Evolutionary conservation across 345 rosid species (phyloP), one percentile per base, ranked within the genome.

Genomic region (Laguncularia racemosa): DNA sequence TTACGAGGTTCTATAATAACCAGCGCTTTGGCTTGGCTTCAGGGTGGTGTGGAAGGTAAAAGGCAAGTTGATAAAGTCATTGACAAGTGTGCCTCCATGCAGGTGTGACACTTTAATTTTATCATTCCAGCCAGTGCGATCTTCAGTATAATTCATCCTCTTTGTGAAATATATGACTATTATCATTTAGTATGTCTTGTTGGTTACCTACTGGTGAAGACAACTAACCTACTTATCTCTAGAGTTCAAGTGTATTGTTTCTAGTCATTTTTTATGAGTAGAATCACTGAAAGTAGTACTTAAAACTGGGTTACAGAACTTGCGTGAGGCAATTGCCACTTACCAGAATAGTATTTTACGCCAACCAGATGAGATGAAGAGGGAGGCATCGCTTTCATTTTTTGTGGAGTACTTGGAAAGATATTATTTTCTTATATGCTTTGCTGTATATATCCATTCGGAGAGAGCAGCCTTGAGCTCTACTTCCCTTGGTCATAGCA

Each of bases 41-140:
- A 93, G 99, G 97, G 99, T 65, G 99, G 99, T 64, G 96, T 89
- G 49, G 99, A 93, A 76, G 97, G 97, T 58, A 93, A 93, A 83
- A 78, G 86, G 64, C 95, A 86, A 75, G 97, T 93, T 45, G 99
- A 93, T 69, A 86, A 85, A 75, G 97, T 93, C 72, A 93, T 93
- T 64, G 99, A 93, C 78, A 89, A 86, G 78, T 93, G 99, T 73
- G 78, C 99, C 56, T 81, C 96, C 68, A 93, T 93, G 99, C 99
- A 93, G 96, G 99, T 93, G 75, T 63, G 52, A 47, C 28, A 2
- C 28, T 2, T 6, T 23, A 23, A 23, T 23, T 23, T 7, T 33
- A 33, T 33, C 40, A 33, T 33, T 28, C 14, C 26, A 51, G 28
- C 54, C 26, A 51, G 26, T 51, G 14, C 3, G 15, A 21, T 44